phyloP scores from a whole-genome alignment of 2,329 filamentous ascomycete species.

The Penicillium sp. region DNA sequence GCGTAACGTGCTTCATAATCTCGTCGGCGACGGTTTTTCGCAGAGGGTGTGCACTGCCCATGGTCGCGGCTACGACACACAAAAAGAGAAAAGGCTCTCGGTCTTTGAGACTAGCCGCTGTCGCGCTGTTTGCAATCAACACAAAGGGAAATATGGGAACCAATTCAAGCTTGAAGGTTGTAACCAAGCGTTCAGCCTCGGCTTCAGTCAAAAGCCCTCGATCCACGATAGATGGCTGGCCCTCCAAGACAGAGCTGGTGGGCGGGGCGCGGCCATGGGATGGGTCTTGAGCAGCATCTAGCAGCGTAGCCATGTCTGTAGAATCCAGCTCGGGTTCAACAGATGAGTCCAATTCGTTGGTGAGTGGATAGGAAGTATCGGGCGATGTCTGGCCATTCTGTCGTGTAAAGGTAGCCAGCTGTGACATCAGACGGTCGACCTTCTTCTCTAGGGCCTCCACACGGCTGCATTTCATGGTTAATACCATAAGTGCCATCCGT shows the following conservation, averaged over 20 bases:
- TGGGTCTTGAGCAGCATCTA: neutral
- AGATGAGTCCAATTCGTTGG: neutral
- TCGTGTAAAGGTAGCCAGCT: neutral
- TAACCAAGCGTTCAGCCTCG: neutral
- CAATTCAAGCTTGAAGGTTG: neutral
- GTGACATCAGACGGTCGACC: neutral
- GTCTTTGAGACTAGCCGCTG: neutral
- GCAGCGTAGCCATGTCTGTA: neutral
- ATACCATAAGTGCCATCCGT: neutral
- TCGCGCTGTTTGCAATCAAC: neutral
- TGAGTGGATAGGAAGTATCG: neutral
- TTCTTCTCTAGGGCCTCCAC: neutral
- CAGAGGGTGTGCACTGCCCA: neutral
- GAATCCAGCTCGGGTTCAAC: neutral
- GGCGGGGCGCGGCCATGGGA: neutral
- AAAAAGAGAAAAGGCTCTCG: conserved; percentile 1
- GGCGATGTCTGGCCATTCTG: neutral
- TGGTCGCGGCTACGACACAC: neutral
- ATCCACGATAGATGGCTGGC: conserved; percentile 1
- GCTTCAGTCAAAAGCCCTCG: conserved; percentile 2
- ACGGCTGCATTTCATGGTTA: neutral
- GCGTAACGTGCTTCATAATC: neutral
- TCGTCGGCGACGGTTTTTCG: neutral
- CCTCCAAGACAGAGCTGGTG: neutral
- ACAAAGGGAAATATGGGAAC: neutral